Conservation (phyloP, 2,329 filamentous ascomycete species). For the Chalaropsis thielavioides region DNA sequence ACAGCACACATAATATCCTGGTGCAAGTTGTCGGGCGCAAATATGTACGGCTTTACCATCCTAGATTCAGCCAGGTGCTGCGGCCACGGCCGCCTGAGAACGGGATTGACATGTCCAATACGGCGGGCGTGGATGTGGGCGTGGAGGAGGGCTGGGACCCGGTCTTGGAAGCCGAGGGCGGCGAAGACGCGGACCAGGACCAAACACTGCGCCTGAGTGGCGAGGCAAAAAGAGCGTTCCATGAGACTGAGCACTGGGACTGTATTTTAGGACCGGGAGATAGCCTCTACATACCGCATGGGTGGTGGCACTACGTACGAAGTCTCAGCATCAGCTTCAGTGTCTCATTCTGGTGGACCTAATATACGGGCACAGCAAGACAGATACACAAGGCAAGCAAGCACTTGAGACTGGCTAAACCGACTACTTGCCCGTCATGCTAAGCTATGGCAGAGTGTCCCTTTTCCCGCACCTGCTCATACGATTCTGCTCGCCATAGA, state of each 20-base stretch:
- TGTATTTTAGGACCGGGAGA: slow-evolving; percentile 69
- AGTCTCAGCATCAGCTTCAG: slow-evolving; percentile 79
- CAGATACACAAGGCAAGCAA: background rate
- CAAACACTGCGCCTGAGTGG: slow-evolving; percentile 24
- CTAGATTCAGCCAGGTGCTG: slow-evolving; percentile 42
- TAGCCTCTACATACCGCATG: slow-evolving; percentile 74
- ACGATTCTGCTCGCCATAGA: slow-evolving; percentile 12
- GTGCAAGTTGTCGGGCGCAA: slow-evolving; percentile 81
- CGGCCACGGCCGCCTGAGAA: slow-evolving; percentile 48
- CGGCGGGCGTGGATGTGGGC: slow-evolving; percentile 64
- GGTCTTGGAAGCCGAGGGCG: slow-evolving; percentile 17
- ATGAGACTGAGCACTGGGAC: slow-evolving; percentile 53
- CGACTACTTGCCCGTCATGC: background rate
- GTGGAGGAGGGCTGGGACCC: slow-evolving; percentile 48
- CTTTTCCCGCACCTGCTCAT: slow-evolving; percentile 12
- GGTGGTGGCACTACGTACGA: slow-evolving; percentile 97
- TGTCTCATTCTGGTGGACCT: slow-evolving; percentile 94
- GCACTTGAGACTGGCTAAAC: background rate
- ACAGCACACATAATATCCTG: slow-evolving; percentile 86
- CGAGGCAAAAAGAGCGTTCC: slow-evolving; percentile 32
- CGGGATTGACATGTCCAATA: slow-evolving; percentile 86
- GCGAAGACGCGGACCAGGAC: slow-evolving; percentile 24
- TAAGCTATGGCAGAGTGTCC: background rate
- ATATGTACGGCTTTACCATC: slow-evolving; percentile 79
- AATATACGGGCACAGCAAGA: background rate